These are phyloP conservation scores for Salvia hispanica DNA, from an alignment of 257 asterid genomes.

Conservation along the genomic window DNA sequence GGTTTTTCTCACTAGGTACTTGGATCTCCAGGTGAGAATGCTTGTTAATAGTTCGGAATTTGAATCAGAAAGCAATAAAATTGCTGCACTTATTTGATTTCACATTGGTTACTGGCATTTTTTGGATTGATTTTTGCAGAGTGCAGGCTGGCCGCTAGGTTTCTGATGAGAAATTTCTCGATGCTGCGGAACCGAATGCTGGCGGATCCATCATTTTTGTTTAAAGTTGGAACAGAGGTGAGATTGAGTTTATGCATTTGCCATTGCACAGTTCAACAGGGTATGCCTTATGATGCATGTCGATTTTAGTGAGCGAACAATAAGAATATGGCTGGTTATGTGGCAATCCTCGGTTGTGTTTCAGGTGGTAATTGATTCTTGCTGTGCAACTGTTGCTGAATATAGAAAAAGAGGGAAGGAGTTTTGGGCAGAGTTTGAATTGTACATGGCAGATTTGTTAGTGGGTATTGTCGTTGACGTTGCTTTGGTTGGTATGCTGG, in stretches of 20 bases:
- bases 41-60: conserved; percentile 9
- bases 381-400: conserved; percentile 98
- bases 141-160: conserved; percentile 76
- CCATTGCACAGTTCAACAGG: not conserved
- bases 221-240: conserved; percentile 96
- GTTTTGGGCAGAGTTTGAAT: conserved; percentile 96
- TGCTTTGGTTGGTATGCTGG: conserved; percentile 94
- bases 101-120: conserved; percentile 12
- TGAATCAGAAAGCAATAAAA: conserved; percentile 3
- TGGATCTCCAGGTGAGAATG: conserved; percentile 75
- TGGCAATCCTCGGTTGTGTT: conserved; percentile 19
- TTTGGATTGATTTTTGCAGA: conserved; percentile 48
- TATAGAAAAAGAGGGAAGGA: conserved; percentile 91
- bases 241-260: conserved; percentile 31
- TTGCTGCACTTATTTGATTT: not conserved
- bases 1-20: conserved; percentile 70
- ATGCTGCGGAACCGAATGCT: conserved; percentile 92
- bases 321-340: conserved; percentile 1
- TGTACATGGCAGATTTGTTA: conserved; percentile 90
- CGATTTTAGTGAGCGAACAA: not conserved
- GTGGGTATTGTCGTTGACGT: conserved; percentile 92
- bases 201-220: conserved; percentile 91
- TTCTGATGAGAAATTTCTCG: conserved; percentile 71
- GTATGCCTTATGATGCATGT: conserved; percentile 10
- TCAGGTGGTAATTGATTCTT: conserved; percentile 88